Percentiles rank a stretch among this genome's conserved stretches.
These are phyloP conservation scores for Vitis cinerea DNA, from an alignment of 164 flowering plant genomes.

Conservation along the genomic window DNA sequence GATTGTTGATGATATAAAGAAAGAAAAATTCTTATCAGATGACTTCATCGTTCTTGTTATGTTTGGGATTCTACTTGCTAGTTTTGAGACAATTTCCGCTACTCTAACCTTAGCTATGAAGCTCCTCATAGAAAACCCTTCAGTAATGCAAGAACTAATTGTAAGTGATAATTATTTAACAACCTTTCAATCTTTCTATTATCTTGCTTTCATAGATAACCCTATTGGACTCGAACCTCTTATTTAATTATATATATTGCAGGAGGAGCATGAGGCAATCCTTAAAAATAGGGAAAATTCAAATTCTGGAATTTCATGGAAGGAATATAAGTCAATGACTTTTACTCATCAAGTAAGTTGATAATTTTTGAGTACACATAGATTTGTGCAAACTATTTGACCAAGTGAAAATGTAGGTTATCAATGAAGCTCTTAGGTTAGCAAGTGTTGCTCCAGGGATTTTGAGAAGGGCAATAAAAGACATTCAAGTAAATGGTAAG, in stretches of 20 bases:
- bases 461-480: slow-evolving; percentile 18
- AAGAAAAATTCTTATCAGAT: slow-evolving; percentile 12
- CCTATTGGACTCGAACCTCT: neutral
- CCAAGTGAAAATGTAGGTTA: slow-evolving; percentile 10
- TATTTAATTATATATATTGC: neutral
- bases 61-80: slow-evolving; percentile 27
- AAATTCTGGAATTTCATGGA: slow-evolving; percentile 21
- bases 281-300: slow-evolving; percentile 1
- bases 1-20: slow-evolving; percentile 14
- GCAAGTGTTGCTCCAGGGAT: slow-evolving; percentile 11
- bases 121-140: slow-evolving; percentile 24
- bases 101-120: slow-evolving; percentile 19
- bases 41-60: slow-evolving; percentile 15
- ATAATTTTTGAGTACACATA: too few species aligned
- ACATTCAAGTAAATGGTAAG: slow-evolving; percentile 14
- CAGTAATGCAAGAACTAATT: slow-evolving; percentile 18
- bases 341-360: slow-evolving; percentile 19
- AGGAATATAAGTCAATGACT: slow-evolving; percentile 34
- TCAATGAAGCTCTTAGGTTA: slow-evolving; percentile 19
- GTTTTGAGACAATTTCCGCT: slow-evolving; percentile 24
- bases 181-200: neutral
- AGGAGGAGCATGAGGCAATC: slow-evolving; percentile 25
- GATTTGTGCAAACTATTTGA: neutral
- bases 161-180: slow-evolving; percentile 1
- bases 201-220: neutral